Conservation (phyloP, 2,329 filamentous ascomycete genomes). For the Gnomoniopsis smithogilvyi region DNA sequence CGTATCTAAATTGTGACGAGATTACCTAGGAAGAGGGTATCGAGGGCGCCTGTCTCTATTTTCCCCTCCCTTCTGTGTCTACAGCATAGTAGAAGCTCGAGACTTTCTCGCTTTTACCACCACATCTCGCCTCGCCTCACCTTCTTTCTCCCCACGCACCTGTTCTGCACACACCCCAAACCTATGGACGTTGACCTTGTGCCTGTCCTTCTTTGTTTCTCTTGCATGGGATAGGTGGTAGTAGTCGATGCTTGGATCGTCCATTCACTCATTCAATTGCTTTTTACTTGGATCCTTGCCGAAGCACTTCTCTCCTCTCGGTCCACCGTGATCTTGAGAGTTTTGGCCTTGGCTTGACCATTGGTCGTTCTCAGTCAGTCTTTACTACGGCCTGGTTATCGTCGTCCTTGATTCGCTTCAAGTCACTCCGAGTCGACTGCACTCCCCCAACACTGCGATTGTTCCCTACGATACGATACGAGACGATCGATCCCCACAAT, state of each 20-base stretch:
- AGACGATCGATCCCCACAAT: not conserved
- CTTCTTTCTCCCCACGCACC: not conserved
- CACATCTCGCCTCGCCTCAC: not conserved
- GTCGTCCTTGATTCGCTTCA: not conserved
- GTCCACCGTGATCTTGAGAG: slow-evolving; percentile 6
- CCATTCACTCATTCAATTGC: slow-evolving; percentile 12
- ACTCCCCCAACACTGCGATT: not conserved
- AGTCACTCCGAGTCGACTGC: not conserved
- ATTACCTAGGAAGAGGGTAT: no score
- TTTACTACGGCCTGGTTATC: not conserved
- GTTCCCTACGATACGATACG: slow-evolving; percentile 1
- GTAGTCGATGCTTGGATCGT: slow-evolving; percentile 12
- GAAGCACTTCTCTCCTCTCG: slow-evolving; percentile 3
- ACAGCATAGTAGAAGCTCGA: no score
- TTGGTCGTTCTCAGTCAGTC: not conserved
- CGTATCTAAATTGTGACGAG: slow-evolving; percentile 13
- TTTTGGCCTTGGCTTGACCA: slow-evolving; percentile 5
- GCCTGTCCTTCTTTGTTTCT: slow-evolving; percentile 1
- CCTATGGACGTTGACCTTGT: not conserved
- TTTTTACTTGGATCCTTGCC: not conserved
- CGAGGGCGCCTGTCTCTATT: no score
- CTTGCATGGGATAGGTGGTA: slow-evolving; percentile 11
- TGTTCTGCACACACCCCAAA: no score
- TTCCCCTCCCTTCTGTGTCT: no score
- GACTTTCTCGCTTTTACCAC: slow-evolving; percentile 3